Evolutionary conservation across 2,329 filamentous ascomycete genomes (phyloP), one percentile per base, ranked within the genome.

Genomic region (Aspergillus bombycis): DNA sequence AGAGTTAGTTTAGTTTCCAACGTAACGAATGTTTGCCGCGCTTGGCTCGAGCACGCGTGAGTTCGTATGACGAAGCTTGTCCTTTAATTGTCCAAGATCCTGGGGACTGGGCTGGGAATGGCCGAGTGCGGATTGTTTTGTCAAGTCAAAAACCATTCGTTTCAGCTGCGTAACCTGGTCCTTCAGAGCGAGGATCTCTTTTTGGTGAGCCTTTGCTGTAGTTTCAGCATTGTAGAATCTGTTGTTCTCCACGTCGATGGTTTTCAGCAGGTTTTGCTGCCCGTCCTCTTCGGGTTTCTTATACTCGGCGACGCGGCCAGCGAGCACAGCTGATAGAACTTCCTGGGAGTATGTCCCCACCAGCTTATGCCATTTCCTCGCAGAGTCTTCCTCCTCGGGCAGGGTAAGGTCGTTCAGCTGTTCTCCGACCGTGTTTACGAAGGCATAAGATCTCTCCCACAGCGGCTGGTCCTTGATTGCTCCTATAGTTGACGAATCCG

Each of bases 361-460:
- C 48, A 74, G 57, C 30, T 63, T 67, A 23, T 68, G 65, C 55
- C 69, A 68, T 50, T 66, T 62, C 32, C 60, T 66, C 7, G 67
- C 52, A 60, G 63, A 60, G 11, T 54, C 54, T 16, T 67, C 60
- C 38, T 63, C 63, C 52, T 64, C 64, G 9, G 69, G 60, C 21
- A 67, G 19, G 26, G 68, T 60, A 9, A 72, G 59, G 28, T 68
- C 56, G 34, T 68, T 70, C 30, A 79, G 66, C 10, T 71, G 64
- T 23, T 74, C 69, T 30, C 70, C 70, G 30, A 77, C 67, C 6
- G 68, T 64, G 59, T 70, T 69, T 38, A 70, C 75, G 63, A 80
- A 80, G 21, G 68, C 65, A 32, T 73, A 70, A 52, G 71, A 76
- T 57, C 75, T 77, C 60, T 78, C 72, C 63, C 71, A 74, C n/a